A percentile compares a stretch with the other conserved stretches of the same genome.
Evolutionary conservation across 306 rosid genomes (phyloP).

Genomic region (Quercus variabilis): DNA sequence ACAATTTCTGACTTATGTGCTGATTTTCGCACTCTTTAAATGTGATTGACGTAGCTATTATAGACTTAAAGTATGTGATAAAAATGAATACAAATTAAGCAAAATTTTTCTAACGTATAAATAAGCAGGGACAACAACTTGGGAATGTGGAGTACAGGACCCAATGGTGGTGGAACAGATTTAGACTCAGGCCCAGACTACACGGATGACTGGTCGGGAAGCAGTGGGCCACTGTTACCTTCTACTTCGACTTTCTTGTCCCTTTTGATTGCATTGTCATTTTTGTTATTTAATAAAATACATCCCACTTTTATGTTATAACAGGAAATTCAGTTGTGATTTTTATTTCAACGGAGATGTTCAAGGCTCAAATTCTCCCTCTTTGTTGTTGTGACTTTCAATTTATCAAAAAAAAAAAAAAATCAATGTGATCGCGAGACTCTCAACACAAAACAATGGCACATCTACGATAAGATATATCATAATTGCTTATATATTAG

Average conservation of each 20-base stretch:
- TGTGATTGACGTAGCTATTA: too few species aligned
- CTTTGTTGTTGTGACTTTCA: too few species aligned
- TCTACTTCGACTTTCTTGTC: constrained; percentile 11
- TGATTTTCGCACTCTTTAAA: too few species aligned
- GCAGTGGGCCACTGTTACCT: constrained; percentile 14
- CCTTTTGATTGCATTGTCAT: constrained; percentile 17
- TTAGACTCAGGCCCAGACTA: constrained; percentile 39
- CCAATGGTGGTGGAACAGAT: constrained; percentile 25
- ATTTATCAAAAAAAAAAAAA: too few species aligned
- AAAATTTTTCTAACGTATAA: neutral
- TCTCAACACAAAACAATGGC: too few species aligned
- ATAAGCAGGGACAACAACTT: constrained; percentile 47
- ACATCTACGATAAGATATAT: too few species aligned
- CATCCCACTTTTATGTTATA: neutral
- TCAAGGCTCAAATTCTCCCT: too few species aligned
- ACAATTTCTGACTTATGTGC: too few species aligned
- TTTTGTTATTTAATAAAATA: constrained; percentile 16
- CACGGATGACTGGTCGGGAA: constrained; percentile 54
- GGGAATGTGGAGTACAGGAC: constrained; percentile 56
- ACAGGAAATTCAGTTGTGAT: neutral
- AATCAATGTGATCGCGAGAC: too few species aligned
- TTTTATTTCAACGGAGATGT: neutral
- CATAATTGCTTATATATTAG: too few species aligned
- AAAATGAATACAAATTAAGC: neutral
- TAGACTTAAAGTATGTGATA: neutral